phyloP scores from a whole-genome alignment of 345 rosid genomes.

The Dipteronia dyeriana region DNA sequence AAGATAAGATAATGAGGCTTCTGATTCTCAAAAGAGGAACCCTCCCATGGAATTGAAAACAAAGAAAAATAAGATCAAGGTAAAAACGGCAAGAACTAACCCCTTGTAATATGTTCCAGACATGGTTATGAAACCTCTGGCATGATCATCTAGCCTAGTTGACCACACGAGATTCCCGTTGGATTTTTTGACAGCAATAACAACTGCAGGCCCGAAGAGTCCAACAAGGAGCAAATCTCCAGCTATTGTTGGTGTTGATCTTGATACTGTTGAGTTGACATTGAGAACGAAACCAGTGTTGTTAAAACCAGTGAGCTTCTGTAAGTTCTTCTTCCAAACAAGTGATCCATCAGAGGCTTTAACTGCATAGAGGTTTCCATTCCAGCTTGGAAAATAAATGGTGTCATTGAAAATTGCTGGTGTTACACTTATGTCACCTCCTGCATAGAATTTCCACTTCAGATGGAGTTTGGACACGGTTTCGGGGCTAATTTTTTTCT shows the following conservation, averaged over 20 bases:
- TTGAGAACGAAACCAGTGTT: neutral
- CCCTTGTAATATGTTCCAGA: slow-evolving; percentile 30
- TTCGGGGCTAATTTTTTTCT: slow-evolving; percentile 18
- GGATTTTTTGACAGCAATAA: slow-evolving; percentile 25
- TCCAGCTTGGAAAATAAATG: slow-evolving; percentile 42
- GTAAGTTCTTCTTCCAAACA: slow-evolving; percentile 27
- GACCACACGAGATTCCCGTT: slow-evolving; percentile 32
- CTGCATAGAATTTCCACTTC: slow-evolving; percentile 34
- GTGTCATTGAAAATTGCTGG: slow-evolving; percentile 25
- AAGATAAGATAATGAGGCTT: neutral
- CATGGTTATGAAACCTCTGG: slow-evolving; percentile 29
- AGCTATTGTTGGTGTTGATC: slow-evolving; percentile 35
- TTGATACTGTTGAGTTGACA: slow-evolving; percentile 22
- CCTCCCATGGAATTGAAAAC: neutral
- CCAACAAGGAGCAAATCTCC: slow-evolving; percentile 29
- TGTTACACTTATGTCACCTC: slow-evolving; percentile 27
- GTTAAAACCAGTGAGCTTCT: slow-evolving; percentile 15
- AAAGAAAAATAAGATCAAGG: neutral
- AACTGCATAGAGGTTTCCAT: slow-evolving; percentile 30
- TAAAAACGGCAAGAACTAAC: slow-evolving; percentile 15
- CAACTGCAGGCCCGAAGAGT: slow-evolving; percentile 31
- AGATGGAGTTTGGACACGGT: slow-evolving; percentile 21
- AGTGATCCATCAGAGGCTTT: slow-evolving; percentile 29
- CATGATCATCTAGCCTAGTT: slow-evolving; percentile 23
- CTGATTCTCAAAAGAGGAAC: neutral